phyloP scores from a whole-genome alignment of 2,329 filamentous ascomycete species.

The Helotiales sp. region DNA sequence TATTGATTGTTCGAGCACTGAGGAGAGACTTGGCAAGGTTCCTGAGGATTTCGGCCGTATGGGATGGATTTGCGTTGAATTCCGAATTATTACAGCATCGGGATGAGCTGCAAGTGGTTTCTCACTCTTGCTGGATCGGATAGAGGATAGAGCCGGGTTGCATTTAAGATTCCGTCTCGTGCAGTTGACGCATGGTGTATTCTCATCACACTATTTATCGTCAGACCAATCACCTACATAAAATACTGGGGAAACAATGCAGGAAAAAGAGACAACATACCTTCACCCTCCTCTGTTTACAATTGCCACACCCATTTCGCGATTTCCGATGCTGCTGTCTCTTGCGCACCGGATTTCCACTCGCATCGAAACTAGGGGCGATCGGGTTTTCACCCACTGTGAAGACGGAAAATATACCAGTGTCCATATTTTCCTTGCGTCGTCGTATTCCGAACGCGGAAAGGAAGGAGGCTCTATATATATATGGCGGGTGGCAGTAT shows the following conservation, averaged over 20 bases:
- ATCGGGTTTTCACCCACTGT: constrained; percentile 6
- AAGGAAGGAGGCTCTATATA: not conserved
- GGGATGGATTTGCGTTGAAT: not conserved
- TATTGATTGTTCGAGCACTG: not conserved
- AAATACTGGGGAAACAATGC: not conserved
- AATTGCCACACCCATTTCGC: constrained; percentile 19
- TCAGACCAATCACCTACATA: not conserved
- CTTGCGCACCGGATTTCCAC: constrained; percentile 20
- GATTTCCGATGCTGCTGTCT: constrained; percentile 20
- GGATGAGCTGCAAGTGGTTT: constrained; percentile 2
- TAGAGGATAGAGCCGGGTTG: not conserved
- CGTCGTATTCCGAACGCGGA: constrained; percentile 21
- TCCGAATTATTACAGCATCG: no score
- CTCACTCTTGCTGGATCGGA: not conserved
- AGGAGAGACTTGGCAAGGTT: not conserved
- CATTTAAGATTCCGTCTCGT: constrained; percentile 14
- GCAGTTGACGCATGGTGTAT: constrained; percentile 18
- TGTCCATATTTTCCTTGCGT: constrained; percentile 11
- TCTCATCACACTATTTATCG: constrained; percentile 20
- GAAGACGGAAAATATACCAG: constrained; percentile 18
- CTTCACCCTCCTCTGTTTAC: constrained; percentile 24
- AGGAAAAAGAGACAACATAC: not conserved
- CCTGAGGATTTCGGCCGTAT: not conserved
- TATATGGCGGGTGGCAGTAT: not conserved
- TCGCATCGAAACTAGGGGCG: constrained; percentile 10